Base-by-base conservation (phyloP, 495 filamentous ascomycete species). In the Cudoniella acicularis region DNA sequence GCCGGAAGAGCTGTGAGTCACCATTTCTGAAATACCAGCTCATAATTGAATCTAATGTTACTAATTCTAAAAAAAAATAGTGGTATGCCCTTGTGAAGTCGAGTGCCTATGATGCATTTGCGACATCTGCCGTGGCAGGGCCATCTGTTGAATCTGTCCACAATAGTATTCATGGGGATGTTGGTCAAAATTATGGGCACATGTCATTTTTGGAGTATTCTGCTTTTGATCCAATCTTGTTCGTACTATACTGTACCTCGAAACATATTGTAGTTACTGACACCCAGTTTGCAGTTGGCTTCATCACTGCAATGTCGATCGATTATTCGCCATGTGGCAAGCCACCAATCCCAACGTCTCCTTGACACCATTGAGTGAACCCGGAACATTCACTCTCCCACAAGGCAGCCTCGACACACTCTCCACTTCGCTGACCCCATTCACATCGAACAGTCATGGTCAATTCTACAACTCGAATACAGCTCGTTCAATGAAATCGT, bases 351-450 rank as follows among this genome's bases (percentile, higher is more conserved):
- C 68, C 0, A 59, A 69, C 23, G 64, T 64, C 16, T 73, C 64
- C 54, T 56, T 77, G 27, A 56, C 65, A 8, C 49, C 67, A 10
- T 57, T 75, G 21, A 27, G 64, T 3, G 77, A 82, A 11, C 52
- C 66, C 13, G 69, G 75, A 21, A 85, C 83, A 0, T 88, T 80
- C 64, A 81, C 79, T 16, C 66, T 63, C 17, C 50, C 36, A 13
- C 49, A 36, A 8, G 41, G 59, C 6, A 60, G 45, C 13, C 49
- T 56, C 13, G 71, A 66, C 8, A 63, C 55, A 0, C 45, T 59
- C 22, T 27, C 46, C 16, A 71, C 67, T 10, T 59, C 62, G 13
- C 60, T 73, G 0, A 36, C 52, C 10, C 70, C 70, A 10, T 73
- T 73, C 55, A 60, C 62, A 21, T 62, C 56, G 16, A 61, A 60